Conservation (phyloP, 108 stramenopile genomes). For the Stephanodiscus triporus region DNA sequence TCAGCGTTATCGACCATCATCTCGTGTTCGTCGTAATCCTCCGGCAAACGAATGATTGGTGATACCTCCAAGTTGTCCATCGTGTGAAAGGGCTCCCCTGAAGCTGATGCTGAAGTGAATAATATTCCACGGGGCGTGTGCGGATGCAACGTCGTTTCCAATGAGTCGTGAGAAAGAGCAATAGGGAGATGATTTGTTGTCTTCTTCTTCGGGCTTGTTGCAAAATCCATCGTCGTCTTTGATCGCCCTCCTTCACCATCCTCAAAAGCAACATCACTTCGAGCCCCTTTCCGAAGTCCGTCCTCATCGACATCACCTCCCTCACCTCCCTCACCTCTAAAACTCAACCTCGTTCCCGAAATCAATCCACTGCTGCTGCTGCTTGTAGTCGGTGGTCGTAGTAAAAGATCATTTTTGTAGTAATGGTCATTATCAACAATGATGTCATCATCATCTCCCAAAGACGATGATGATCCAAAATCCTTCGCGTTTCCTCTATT, state of each 20-base stretch:
- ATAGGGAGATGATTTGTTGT: constrained; percentile 5
- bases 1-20: constrained; percentile 20
- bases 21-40: constrained; percentile 29
- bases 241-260: not conserved
- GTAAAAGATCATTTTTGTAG: constrained; percentile 19
- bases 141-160: constrained; percentile 31
- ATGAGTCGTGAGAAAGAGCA: constrained; percentile 4
- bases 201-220: not conserved
- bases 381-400: constrained; percentile 10
- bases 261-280: constrained; percentile 2
- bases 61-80: constrained; percentile 39
- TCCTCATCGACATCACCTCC: constrained; percentile 1
- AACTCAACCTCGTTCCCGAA: constrained; percentile 68
- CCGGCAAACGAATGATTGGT: constrained; percentile 38
- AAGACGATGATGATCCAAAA: constrained; percentile 5
- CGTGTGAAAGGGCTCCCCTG: constrained; percentile 26
- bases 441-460: constrained; percentile 1
- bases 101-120: constrained; percentile 10
- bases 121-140: constrained; percentile 37
- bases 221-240: not conserved
- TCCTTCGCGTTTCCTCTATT: constrained; percentile 3
- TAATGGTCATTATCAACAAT: constrained; percentile 38
- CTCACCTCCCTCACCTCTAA: constrained; percentile 40
- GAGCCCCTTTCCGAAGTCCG: not conserved
- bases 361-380: constrained; percentile 14